Evolutionary conservation across 164 flowering plant genomes (phyloP).

Genomic region (Berberis vulgaris): DNA sequence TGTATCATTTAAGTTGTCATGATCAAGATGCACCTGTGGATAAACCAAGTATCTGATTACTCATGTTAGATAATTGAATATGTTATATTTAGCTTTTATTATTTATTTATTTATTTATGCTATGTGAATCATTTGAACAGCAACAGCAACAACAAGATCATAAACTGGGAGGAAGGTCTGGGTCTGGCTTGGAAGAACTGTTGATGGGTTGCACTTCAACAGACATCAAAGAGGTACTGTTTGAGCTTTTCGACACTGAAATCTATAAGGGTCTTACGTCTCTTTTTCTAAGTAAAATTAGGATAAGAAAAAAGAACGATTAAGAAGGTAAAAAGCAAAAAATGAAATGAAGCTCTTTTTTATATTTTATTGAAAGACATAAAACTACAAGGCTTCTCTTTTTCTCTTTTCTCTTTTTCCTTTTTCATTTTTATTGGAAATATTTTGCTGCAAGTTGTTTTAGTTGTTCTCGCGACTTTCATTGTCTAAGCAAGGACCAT

Average conservation of each 20-base stretch:
- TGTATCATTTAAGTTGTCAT: too few relatives aligned
- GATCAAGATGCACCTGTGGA: too few relatives aligned
- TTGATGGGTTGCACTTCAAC: slow-evolving; percentile 86
- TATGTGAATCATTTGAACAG: background rate
- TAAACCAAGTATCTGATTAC: too few relatives aligned
- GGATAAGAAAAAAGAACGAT: slow-evolving; percentile 5
- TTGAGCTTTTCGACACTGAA: slow-evolving; percentile 52
- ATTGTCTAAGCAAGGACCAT: background rate
- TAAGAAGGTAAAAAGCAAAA: slow-evolving; percentile 6
- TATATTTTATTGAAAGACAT: slow-evolving; percentile 2
- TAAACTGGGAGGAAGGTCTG: slow-evolving; percentile 58
- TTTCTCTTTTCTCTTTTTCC: slow-evolving; percentile 19
- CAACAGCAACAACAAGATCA: slow-evolving; percentile 47
- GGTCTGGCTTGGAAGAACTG: slow-evolving; percentile 72
- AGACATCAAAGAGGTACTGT: slow-evolving; percentile 68
- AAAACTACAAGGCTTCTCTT: background rate
- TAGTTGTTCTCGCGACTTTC: background rate
- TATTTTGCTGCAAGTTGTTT: background rate
- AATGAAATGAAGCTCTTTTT: background rate
- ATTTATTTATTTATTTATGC: too few relatives aligned
- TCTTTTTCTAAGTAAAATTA: slow-evolving; percentile 7
- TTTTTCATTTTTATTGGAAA: slow-evolving; percentile 7
- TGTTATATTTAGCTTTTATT: too few relatives aligned
- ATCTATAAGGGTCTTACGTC: slow-evolving; percentile 22
- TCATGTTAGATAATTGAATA: too few relatives aligned